These are phyloP conservation scores for Candida maris DNA, from an alignment of 805 yeast species.

Conservation along the genomic window DNA sequence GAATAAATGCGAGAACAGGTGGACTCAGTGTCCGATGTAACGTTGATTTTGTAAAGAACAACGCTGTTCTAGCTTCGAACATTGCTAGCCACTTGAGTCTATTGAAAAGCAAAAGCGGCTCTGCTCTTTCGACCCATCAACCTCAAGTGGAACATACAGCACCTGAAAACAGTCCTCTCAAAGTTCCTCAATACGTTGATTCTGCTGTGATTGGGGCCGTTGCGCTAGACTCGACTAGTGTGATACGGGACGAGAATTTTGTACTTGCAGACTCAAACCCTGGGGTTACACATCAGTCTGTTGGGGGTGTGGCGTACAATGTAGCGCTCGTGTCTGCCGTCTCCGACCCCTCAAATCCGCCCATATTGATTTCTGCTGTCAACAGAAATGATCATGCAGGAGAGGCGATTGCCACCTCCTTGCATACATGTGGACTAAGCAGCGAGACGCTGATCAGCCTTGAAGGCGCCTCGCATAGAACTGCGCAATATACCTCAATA, in stretches of 20 bases:
- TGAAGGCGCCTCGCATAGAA: constrained; percentile 8
- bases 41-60: constrained; percentile 70
- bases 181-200: constrained; percentile 10
- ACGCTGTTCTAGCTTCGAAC: constrained; percentile 63
- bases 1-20: constrained; percentile 61
- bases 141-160: not conserved
- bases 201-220: constrained; percentile 66
- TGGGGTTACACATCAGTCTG: constrained; percentile 48
- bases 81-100: constrained; percentile 55
- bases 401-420: constrained; percentile 29
- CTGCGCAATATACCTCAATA: constrained; percentile 71
- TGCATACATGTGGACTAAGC: constrained; percentile 30
- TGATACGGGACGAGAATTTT: constrained; percentile 28
- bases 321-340: constrained; percentile 61
- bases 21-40: constrained; percentile 72
- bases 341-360: constrained; percentile 28
- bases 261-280: constrained; percentile 67
- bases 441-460: constrained; percentile 37
- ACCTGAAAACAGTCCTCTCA: not conserved
- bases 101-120: constrained; percentile 26
- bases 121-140: too few relatives aligned
- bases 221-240: constrained; percentile 69
- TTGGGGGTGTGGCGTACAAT: constrained; percentile 88
- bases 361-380: constrained; percentile 49
- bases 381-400: constrained; percentile 58